Base-by-base conservation (phyloP, 1,139 yeast genomes). In the Lodderomyces elongisporus region DNA sequence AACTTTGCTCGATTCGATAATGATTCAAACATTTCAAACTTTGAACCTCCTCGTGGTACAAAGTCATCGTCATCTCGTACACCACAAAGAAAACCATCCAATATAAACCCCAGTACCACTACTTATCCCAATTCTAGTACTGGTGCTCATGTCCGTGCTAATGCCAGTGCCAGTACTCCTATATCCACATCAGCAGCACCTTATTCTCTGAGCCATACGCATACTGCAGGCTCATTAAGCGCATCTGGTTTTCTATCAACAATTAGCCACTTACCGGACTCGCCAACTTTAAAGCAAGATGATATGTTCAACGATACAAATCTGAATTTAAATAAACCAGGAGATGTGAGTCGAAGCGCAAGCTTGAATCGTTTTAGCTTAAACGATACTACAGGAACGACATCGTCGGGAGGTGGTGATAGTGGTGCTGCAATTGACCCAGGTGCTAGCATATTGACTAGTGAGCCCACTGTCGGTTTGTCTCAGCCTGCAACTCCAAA, bases 141-240 rank as follows among this genome's bases (percentile, higher is more conserved):
- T n/a, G n/a, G n/a, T n/a, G n/a, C n/a, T n/a, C n/a, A n/a, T n/a
- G n/a, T n/a, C n/a, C n/a, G n/a, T n/a, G n/a, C n/a, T n/a, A n/a
- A n/a, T n/a, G n/a, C n/a, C n/a, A n/a, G n/a, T n/a, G n/a, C n/a
- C n/a, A n/a, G n/a, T n/a, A n/a, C n/a, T n/a, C n/a, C n/a, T n/a
- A n/a, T n/a, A n/a, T n/a, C n/a, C n/a, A n/a, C n/a, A n/a, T n/a
- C n/a, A n/a, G n/a, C n/a, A n/a, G n/a, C n/a, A n/a, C n/a, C n/a
- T n/a, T n/a, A n/a, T n/a, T n/a, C n/a, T n/a, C n/a, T n/a, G n/a
- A n/a, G n/a, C n/a, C n/a, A n/a, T n/a, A n/a, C n/a, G n/a, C n/a
- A n/a, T n/a, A 20, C 22, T 20, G 27, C 36, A 4, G 48, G 51
- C 6, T 45, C 49, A 6, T 46, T 46, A 28, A 48, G 46, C 22